phyloP scores from a whole-genome alignment of 2,329 filamentous ascomycete genomes.

The Boeremia lycopersici region DNA sequence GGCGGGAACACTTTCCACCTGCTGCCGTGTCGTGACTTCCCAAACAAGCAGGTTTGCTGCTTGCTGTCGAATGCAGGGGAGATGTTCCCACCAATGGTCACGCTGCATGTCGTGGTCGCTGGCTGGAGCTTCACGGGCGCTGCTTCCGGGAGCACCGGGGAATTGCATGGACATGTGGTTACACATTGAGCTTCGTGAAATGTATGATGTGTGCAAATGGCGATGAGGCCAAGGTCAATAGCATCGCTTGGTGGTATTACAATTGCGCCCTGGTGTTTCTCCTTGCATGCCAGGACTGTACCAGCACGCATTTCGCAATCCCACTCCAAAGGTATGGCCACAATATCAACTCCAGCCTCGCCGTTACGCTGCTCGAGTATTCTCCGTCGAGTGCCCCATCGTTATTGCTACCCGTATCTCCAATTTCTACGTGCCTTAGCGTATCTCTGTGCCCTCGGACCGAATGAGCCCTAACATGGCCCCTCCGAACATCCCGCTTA shows the following conservation, averaged over 20 bases:
- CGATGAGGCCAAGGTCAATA: too few relatives aligned
- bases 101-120: not conserved
- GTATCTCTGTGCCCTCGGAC: not conserved
- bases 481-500: constrained; percentile 50
- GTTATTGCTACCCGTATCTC: not conserved
- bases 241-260: too few relatives aligned
- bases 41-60: constrained; percentile 16
- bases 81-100: constrained; percentile 16
- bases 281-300: not conserved
- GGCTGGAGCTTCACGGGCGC: not conserved
- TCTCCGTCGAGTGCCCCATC: not conserved
- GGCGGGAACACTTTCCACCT: constrained; percentile 11
- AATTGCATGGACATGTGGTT: too few relatives aligned
- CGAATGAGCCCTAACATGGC: constrained; percentile 14
- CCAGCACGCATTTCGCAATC: not conserved
- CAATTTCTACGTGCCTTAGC: not conserved
- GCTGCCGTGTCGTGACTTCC: constrained; percentile 6
- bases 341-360: not conserved
- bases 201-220: too few relatives aligned
- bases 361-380: not conserved
- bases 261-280: not conserved
- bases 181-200: too few relatives aligned
- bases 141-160: too few relatives aligned
- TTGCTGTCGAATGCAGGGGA: constrained; percentile 10
- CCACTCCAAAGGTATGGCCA: not conserved